Evolutionary conservation across 1,284 basidiomycete species (phyloP).

Genomic region (Irpex sp.): DNA sequence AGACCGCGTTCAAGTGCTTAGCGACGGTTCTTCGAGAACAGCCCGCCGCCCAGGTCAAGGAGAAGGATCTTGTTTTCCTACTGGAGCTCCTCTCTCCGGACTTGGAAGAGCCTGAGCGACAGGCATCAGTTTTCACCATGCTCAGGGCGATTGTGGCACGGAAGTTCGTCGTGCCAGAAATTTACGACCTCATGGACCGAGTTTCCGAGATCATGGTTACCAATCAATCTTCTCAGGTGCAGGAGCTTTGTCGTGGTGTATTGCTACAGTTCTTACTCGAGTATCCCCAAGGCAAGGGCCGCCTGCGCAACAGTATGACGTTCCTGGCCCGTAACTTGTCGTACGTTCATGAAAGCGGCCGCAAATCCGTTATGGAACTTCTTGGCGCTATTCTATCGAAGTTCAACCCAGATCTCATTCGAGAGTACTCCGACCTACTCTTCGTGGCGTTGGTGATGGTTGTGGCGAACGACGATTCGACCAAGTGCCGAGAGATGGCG

Average conservation of each 20-base stretch:
- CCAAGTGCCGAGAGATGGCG: slow-evolving; percentile 87
- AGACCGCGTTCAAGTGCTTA: slow-evolving; percentile 86
- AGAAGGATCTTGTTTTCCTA: slow-evolving; percentile 86
- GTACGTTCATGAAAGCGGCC: slow-evolving; percentile 89
- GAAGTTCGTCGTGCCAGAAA: slow-evolving; percentile 92
- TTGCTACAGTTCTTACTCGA: slow-evolving; percentile 95
- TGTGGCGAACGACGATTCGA: slow-evolving; percentile 90
- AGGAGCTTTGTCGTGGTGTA: slow-evolving; percentile 87
- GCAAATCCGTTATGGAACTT: slow-evolving; percentile 90
- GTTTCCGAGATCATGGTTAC: slow-evolving; percentile 96
- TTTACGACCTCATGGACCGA: slow-evolving; percentile 97
- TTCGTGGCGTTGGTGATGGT: slow-evolving; percentile 93
- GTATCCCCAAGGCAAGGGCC: slow-evolving; percentile 94
- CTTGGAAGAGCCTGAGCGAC: slow-evolving; percentile 90
- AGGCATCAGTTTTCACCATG: slow-evolving; percentile 85
- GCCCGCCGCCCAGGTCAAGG: slow-evolving; percentile 76
- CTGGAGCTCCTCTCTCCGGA: slow-evolving; percentile 87
- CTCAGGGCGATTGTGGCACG: slow-evolving; percentile 91
- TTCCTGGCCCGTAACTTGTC: slow-evolving; percentile 94
- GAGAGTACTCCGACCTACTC: slow-evolving; percentile 85
- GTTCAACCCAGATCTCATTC: slow-evolving; percentile 76
- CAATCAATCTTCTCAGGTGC: slow-evolving; percentile 87
- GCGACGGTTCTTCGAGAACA: slow-evolving; percentile 86
- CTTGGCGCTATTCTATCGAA: slow-evolving; percentile 82
- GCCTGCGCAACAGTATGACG: slow-evolving; percentile 84